Base-by-base conservation (phyloP, 2,329 filamentous ascomycete genomes). In the Exophiala sp. region DNA sequence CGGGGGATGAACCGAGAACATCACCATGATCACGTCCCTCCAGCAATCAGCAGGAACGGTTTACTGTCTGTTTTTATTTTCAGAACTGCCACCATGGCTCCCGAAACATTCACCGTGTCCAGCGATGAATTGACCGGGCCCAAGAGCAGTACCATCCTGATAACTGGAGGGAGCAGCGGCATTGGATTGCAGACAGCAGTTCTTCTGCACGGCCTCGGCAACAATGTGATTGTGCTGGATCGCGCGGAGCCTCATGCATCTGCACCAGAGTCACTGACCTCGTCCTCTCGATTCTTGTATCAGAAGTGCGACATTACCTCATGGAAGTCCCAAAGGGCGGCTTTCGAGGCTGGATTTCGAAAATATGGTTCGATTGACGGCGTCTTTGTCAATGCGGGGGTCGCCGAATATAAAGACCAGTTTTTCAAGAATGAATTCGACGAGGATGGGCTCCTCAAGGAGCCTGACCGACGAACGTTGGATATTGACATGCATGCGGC, bases 311-410 rank as follows among this genome's bases (percentile, higher is more conserved):
- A 76, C 58, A 66, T 76, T 45, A 70, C 70, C 1, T 67, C 65
- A 43, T 76, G 73, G 73, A 44, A 56, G 4, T 66, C 65, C 3
- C 73, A 75, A 60, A 65, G 72, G 23, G 63, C 64, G 1, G 73
- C 67, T 13, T 76, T 76, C 58, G 66, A 68, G 52, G 61, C 61
- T 5, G 70, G 67, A 2, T 59, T 70, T 44, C 43, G 60, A 5
- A 67, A 67, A 22, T 75, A 75, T 59, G 68, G 68, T 5, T 62
- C 65, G 8, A 70, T 76, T 35, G 70, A 73, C 46, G 64, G 63
- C 32, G 72, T 76, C 11, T 76, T 73, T 55, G 70, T 75, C 40
- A 76, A 76, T 45, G 73, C 73, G 3, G 73, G 73, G 0, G 70
- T 76, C 19, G 66, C 70, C 22, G 73, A 76, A 54, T 66, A 71